These are phyloP conservation scores for Centella asiatica DNA, from an alignment of 129 eudicot species.

Conservation along the genomic window DNA sequence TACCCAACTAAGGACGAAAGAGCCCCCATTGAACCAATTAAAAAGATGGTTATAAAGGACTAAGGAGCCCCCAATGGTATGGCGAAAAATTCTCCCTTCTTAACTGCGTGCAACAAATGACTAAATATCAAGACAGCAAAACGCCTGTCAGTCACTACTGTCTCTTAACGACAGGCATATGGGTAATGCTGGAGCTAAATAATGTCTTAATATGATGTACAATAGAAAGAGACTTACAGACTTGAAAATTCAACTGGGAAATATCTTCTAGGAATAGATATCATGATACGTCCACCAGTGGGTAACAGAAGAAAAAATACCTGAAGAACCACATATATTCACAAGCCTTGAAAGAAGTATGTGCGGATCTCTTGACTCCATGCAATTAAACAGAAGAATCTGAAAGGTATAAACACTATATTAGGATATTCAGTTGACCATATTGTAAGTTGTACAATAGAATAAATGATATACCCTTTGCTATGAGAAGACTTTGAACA, in stretches of 20 bases:
- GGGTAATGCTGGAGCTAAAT: too few species aligned
- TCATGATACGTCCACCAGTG: neutral
- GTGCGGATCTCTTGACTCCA: constrained; percentile 81
- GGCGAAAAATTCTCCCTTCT: too few species aligned
- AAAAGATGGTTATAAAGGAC: neutral
- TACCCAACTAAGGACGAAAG: too few species aligned
- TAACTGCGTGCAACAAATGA: too few species aligned
- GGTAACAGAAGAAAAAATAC: constrained; percentile 27
- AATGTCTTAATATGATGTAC: neutral
- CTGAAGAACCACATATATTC: constrained; percentile 68
- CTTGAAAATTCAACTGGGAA: neutral
- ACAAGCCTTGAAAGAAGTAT: constrained; percentile 64
- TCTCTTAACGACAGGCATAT: too few species aligned
- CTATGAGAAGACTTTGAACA: too few species aligned
- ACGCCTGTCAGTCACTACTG: too few species aligned
- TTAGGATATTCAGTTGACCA: neutral
- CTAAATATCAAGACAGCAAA: too few species aligned
- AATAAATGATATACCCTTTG: too few species aligned
- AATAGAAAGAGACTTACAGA: neutral
- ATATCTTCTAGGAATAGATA: neutral
- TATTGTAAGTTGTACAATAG: too few species aligned
- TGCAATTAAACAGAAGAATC: constrained; percentile 87
- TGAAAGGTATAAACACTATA: constrained; percentile 19
- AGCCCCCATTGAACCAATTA: too few species aligned
- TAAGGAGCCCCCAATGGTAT: too few species aligned